These are phyloP conservation scores for Platismatia glauca DNA, from an alignment of 495 filamentous ascomycete genomes.

Conservation along the genomic window DNA sequence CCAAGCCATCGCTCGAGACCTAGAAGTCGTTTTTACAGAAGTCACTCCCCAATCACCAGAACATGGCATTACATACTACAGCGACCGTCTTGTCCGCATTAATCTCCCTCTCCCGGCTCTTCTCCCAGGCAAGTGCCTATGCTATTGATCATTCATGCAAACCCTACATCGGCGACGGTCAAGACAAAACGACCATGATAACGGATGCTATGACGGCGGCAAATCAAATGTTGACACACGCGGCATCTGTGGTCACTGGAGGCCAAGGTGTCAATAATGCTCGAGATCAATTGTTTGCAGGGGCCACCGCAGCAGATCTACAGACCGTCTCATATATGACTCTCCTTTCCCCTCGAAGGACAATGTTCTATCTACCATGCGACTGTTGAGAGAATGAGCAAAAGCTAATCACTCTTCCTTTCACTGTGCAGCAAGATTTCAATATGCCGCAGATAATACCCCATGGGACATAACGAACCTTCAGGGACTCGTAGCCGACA, in stretches of 20 bases:
- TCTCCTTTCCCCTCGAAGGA: background rate
- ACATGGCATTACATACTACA: background rate
- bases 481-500: background rate
- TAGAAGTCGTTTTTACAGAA: background rate
- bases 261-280: background rate
- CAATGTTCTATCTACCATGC: background rate
- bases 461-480: background rate
- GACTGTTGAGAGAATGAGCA: background rate
- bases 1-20: background rate
- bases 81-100: background rate
- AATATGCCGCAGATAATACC: background rate
- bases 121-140: background rate
- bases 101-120: background rate
- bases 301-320: background rate
- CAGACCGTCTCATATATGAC: background rate
- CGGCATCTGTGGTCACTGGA: background rate
- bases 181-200: background rate
- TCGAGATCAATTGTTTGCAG: background rate
- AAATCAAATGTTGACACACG: background rate
- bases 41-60: background rate
- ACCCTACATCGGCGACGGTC: too few relatives aligned
- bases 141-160: background rate
- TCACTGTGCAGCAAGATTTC: background rate
- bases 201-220: background rate
- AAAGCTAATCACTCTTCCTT: background rate